These are phyloP conservation scores for Euphorbia peplus DNA, from an alignment of 345 rosid genomes.

Conservation along the genomic window DNA sequence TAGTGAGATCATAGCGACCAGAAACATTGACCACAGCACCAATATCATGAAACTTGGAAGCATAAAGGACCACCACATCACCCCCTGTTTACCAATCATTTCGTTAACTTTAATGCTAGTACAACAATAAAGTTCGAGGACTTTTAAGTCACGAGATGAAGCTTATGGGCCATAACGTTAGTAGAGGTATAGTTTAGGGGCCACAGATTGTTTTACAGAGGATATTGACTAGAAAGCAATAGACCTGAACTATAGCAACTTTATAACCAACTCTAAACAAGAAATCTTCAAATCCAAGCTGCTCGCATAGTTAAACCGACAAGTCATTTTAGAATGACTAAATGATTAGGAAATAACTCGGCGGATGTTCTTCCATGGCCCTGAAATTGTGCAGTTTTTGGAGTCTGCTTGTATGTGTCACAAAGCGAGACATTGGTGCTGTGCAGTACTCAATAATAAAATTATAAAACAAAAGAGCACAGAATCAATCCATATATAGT, in stretches of 20 bases:
- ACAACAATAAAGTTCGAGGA: too few species aligned
- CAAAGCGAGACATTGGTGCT: background rate
- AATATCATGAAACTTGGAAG: conserved; percentile 31
- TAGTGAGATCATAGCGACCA: conserved; percentile 32
- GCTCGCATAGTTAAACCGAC: too few species aligned
- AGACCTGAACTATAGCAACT: background rate
- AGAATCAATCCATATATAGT: background rate
- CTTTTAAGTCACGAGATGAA: too few species aligned
- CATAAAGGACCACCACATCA: conserved; percentile 28
- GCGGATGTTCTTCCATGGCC: background rate
- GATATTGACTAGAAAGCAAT: conserved; percentile 7
- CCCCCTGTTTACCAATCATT: conserved; percentile 22
- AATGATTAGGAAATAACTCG: background rate
- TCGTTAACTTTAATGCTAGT: too few species aligned
- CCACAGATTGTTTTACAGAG: too few species aligned
- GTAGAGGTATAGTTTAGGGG: too few species aligned
- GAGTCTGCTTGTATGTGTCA: background rate
- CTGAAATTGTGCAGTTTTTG: background rate
- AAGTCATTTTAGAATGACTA: background rate
- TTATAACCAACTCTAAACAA: background rate
- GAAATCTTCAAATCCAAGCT: background rate
- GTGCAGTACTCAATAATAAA: background rate
- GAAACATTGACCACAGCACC: conserved; percentile 26
- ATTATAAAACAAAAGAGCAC: background rate
- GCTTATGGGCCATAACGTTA: too few species aligned